A percentile compares a stretch with the other conserved stretches of the same genome.
Evolutionary conservation across 2,329 filamentous ascomycete species (phyloP).

Genomic region (Exophiala mesophila): DNA sequence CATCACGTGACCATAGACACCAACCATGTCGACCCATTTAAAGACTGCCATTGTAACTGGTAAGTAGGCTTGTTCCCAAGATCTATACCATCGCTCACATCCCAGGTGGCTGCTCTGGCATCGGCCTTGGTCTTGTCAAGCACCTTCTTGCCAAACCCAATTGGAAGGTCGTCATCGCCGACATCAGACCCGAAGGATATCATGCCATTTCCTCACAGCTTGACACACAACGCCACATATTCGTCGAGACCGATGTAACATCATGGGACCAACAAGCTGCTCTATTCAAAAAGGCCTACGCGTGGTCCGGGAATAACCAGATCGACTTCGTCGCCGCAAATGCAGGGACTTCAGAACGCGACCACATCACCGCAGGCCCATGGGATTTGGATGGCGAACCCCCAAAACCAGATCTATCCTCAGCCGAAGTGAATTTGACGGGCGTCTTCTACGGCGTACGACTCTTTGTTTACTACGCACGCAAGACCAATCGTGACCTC

Average conservation of each 20-base stretch:
- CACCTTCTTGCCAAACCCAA: slow-evolving; percentile 41
- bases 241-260: slow-evolving; percentile 45
- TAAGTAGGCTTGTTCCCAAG: background rate
- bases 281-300: slow-evolving; percentile 49
- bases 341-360: slow-evolving; percentile 49
- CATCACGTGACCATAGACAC: too few species aligned
- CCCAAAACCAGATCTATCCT: slow-evolving; percentile 31
- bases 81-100: slow-evolving; percentile 16
- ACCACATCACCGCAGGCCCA: slow-evolving; percentile 10
- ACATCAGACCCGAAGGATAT: slow-evolving; percentile 39
- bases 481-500: slow-evolving; percentile 20
- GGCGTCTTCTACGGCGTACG: slow-evolving; percentile 35
- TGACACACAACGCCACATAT: slow-evolving; percentile 26
- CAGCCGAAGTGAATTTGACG: slow-evolving; percentile 32
- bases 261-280: slow-evolving; percentile 47
- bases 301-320: slow-evolving; percentile 34
- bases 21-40: slow-evolving; percentile 3
- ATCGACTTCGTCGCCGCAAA: slow-evolving; percentile 51
- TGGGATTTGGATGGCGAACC: slow-evolving; percentile 23
- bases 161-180: slow-evolving; percentile 52
- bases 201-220: slow-evolving; percentile 6
- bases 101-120: slow-evolving; percentile 55
- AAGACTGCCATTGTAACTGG: slow-evolving; percentile 18
- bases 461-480: slow-evolving; percentile 36
- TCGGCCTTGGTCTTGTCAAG: slow-evolving; percentile 53